Percentiles rank a stretch among this genome's conserved stretches.
Conservation (phyloP, 164 flowering plant species). For the Umbellularia californica region DNA sequence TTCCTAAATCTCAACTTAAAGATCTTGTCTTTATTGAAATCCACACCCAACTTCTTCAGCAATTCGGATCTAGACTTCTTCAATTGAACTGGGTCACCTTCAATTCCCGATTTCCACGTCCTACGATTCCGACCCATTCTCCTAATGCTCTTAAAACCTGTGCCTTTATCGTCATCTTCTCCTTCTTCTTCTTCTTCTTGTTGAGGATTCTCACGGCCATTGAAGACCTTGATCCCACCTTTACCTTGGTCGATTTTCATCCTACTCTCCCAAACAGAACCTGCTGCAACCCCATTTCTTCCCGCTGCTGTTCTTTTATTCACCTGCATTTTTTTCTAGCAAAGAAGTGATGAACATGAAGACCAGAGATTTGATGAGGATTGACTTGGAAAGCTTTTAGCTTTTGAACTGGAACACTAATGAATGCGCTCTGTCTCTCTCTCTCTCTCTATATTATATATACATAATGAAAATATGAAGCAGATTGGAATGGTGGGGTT, state of each 20-base stretch:
- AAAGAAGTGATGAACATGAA: not conserved
- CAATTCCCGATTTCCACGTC: slow-evolving; percentile 43
- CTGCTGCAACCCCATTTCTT: slow-evolving; percentile 39
- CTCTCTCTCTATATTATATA: not conserved
- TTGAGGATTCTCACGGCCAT: slow-evolving; percentile 29
- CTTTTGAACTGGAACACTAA: not conserved
- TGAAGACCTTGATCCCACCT: slow-evolving; percentile 72
- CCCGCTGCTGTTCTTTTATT: slow-evolving; percentile 8
- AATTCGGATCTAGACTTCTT: slow-evolving; percentile 24
- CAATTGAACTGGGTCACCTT: slow-evolving; percentile 21
- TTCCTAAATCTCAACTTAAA: slow-evolving; percentile 21
- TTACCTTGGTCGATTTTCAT: slow-evolving; percentile 69
- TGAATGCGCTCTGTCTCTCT: not conserved
- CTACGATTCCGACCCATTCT: slow-evolving; percentile 34
- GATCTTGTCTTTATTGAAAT: slow-evolving; percentile 41
- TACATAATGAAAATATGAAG: not conserved
- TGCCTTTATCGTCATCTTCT: not conserved
- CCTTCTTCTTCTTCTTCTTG: not conserved
- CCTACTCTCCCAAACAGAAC: slow-evolving; percentile 83
- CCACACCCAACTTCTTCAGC: slow-evolving; percentile 7
- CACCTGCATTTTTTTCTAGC: not conserved
- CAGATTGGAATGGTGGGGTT: not conserved
- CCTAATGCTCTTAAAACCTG: slow-evolving; percentile 7
- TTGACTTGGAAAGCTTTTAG: not conserved
- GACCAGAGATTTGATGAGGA: not conserved